Evolutionary conservation across 352 stramenopile genomes (phyloP), one percentile per base, ranked within the genome.

Genomic region (Globisporangium yorkense): DNA sequence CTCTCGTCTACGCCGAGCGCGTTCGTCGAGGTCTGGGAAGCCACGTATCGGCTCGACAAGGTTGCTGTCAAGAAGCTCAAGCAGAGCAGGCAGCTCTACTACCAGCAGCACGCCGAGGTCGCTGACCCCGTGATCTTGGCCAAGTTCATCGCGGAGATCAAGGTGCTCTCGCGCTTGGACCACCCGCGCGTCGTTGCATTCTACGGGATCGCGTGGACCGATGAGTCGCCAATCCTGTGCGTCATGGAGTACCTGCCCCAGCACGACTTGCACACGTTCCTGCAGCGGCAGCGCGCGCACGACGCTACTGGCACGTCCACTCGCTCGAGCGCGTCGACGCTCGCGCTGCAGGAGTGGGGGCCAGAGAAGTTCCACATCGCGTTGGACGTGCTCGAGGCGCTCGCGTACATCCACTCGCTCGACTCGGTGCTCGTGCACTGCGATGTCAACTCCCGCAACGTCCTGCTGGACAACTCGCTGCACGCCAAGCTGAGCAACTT

Each of bases 171-270:
- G 24, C 63, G 67, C 5, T 63, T 87, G 1, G 66, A 87, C 49
- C 75, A 83, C 43, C 74, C 76, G 7, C 74, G 67, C 13, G 71
- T 87, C 40, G 65, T 87, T 5, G 59, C 72, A 16, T 84, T 87
- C 48, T 78, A 77, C 20, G 76, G 76, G 2, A 62, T 67, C 1
- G 70, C 70, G 9, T 87, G 76, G 76, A 66, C 56, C 15, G 65
- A 46, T 21, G 65, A 64, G 16, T 68, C 55, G 0, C 65, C 77
- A 13, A 60, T 79, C 51, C 65, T 74, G 35, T 66, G 68, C 1
- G 52, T 76, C 18, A 78, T 82, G 58, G 69, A 80, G 61, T 80
- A 74, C 54, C 61, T 81, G 59, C 70, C 70, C 7, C 64, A 76
- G 43, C 67, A 76, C 24, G 72, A 81, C 46, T 37, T 81, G 5